Conservation (phyloP, 768 basidiomycete species). For the Megacollybia marginata region DNA sequence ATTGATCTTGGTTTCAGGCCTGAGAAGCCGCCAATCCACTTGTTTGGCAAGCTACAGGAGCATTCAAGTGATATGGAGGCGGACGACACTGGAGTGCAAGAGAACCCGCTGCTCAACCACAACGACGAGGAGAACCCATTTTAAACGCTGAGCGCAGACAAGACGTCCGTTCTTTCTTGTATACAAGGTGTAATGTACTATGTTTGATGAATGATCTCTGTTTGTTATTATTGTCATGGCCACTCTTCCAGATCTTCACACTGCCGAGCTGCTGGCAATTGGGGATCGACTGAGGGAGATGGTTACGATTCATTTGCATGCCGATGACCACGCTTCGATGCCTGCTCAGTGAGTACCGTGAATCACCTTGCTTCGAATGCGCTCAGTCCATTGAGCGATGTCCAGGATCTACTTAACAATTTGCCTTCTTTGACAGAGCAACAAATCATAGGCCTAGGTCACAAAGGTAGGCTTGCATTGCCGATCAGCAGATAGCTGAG, state of each 20-base stretch:
- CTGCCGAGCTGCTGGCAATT: not conserved
- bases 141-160: slow-evolving; percentile 18
- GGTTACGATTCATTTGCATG: not conserved
- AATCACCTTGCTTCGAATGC: too few species aligned
- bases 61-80: slow-evolving; percentile 32
- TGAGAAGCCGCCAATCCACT: slow-evolving; percentile 43
- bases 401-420: slow-evolving; percentile 30
- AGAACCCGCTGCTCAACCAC: slow-evolving; percentile 20
- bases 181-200: not conserved
- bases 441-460: slow-evolving; percentile 38
- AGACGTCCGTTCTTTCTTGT: not conserved
- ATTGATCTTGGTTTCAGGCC: too few species aligned
- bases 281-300: not conserved
- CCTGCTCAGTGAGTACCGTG: too few species aligned
- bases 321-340: too few species aligned
- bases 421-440: slow-evolving; percentile 47
- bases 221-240: slow-evolving; percentile 7
- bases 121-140: slow-evolving; percentile 72
- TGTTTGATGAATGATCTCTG: not conserved
- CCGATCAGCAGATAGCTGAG: not conserved
- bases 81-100: slow-evolving; percentile 16
- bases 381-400: slow-evolving; percentile 19
- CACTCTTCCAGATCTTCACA: not conserved
- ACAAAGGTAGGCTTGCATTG: slow-evolving; percentile 28
- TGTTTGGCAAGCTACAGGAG: slow-evolving; percentile 47